Evolutionary conservation across 169 alveolate genomes (phyloP).

Genomic region (Ichthyophthirius multifiliis): DNA sequence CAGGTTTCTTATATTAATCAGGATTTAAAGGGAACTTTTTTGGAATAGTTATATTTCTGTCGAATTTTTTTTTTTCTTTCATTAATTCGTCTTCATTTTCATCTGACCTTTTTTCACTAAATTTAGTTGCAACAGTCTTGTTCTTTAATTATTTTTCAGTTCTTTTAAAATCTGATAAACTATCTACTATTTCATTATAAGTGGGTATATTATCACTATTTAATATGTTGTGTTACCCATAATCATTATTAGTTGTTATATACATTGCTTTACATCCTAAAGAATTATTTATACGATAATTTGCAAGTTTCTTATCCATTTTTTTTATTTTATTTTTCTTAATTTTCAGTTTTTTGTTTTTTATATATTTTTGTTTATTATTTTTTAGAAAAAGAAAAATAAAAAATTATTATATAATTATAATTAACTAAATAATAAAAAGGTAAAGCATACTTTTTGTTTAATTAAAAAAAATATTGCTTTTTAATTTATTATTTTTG

Average conservation of each 20-base stretch:
- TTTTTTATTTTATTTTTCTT: not conserved
- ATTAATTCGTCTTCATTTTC: conserved; percentile 23
- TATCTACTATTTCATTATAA: conserved; percentile 2
- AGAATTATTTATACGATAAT: not conserved
- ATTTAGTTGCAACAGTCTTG: conserved; percentile 26
- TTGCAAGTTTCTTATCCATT: not conserved
- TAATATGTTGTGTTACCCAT: not conserved
- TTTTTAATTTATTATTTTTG: too few species aligned
- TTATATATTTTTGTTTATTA: too few species aligned
- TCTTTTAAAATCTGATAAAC: conserved; percentile 19
- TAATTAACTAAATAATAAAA: too few species aligned
- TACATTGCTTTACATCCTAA: conserved; percentile 8
- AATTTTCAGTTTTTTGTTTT: too few species aligned
- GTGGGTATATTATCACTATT: not conserved
- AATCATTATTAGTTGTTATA: not conserved
- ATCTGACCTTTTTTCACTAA: not conserved
- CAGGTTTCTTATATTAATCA: conserved; percentile 30
- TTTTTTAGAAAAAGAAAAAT: too few species aligned
- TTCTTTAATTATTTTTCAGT: conserved; percentile 28
- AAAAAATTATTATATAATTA: too few species aligned
- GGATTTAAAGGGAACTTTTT: conserved; percentile 27
- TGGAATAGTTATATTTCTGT: conserved; percentile 21
- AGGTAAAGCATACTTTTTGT: too few species aligned
- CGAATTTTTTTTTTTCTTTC: conserved; percentile 21
- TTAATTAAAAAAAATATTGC: too few species aligned